These are phyloP conservation scores for Coemansia asiatica DNA, from an alignment of 192 early-diverging fungal genomes.

Conservation along the genomic window DNA sequence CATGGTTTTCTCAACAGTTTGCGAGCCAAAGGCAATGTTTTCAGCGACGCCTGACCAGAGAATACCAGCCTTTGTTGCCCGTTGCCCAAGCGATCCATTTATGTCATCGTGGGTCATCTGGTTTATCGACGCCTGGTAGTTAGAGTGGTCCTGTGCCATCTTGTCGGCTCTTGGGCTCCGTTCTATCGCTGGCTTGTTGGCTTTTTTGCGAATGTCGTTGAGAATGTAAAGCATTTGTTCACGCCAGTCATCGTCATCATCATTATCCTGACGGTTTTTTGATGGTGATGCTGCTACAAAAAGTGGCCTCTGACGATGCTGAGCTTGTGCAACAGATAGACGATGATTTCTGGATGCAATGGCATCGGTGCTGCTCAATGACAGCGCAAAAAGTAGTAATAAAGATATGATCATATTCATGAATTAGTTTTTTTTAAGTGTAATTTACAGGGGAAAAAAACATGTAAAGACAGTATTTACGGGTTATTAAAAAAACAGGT, in stretches of 20 bases:
- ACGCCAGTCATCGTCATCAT: conserved; percentile 10
- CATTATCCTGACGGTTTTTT: neutral
- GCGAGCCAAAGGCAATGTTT: conserved; percentile 23
- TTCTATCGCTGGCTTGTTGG: neutral
- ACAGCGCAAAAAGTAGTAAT: too few relatives aligned
- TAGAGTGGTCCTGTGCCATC: conserved; percentile 19
- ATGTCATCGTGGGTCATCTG: conserved; percentile 34
- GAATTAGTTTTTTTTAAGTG: too few relatives aligned
- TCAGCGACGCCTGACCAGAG: conserved; percentile 19
- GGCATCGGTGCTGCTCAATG: too few relatives aligned
- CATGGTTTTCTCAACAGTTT: conserved; percentile 17
- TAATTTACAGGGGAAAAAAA: too few relatives aligned
- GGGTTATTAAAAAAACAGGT: too few relatives aligned
- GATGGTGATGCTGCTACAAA: neutral
- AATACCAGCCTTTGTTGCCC: conserved; percentile 12
- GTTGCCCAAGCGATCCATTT: conserved; percentile 4
- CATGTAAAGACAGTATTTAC: too few relatives aligned
- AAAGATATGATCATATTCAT: too few relatives aligned
- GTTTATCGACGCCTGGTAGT: conserved; percentile 17
- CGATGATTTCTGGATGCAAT: too few relatives aligned
- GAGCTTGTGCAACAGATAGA: too few relatives aligned
- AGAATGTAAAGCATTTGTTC: conserved; percentile 13
- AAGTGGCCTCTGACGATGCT: neutral
- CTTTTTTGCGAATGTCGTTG: conserved; percentile 11
- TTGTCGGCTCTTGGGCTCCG: neutral